Percentiles rank a stretch among this genome's conserved stretches.
These are phyloP conservation scores for Uronychia binucleata DNA, from an alignment of 73 alveolate species.

Conservation along the genomic window DNA sequence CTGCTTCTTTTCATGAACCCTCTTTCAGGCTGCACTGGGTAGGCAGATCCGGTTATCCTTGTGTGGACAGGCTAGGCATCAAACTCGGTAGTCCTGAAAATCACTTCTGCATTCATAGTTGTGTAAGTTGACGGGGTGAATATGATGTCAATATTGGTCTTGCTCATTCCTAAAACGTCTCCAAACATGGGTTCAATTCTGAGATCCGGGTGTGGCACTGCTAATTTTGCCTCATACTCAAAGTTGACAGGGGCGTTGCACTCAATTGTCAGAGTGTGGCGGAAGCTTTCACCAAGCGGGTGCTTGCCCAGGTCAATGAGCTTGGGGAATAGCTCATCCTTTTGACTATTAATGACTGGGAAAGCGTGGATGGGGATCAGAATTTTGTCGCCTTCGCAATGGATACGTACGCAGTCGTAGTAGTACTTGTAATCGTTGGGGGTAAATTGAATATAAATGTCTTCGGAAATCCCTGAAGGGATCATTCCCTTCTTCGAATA, in stretches of 20 bases:
- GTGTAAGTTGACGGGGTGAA: conserved; percentile 86
- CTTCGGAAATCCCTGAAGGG: conserved; percentile 93
- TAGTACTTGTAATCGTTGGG: conserved; percentile 94
- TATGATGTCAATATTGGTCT: conserved; percentile 65
- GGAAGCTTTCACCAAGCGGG: conserved; percentile 78
- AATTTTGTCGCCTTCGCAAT: conserved; percentile 90
- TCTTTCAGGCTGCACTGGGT: conserved; percentile 56
- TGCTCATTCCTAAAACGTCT: conserved; percentile 73
- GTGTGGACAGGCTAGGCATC: conserved; percentile 77
- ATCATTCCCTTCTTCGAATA: conserved; percentile 94
- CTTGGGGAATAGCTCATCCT: conserved; percentile 92
- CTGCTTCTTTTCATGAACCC: conserved; percentile 15
- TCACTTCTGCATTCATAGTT: conserved; percentile 89
- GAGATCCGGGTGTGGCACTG: conserved; percentile 87
- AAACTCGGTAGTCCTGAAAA: conserved; percentile 88
- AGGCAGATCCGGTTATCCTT: conserved; percentile 82
- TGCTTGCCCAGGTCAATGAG: conserved; percentile 89
- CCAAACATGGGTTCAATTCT: conserved; percentile 79
- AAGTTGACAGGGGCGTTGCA: conserved; percentile 91
- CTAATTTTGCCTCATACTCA: conserved; percentile 84
- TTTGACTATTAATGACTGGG: conserved; percentile 90
- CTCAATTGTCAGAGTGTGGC: conserved; percentile 73
- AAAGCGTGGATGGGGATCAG: conserved; percentile 96
- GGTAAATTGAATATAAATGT: conserved; percentile 87
- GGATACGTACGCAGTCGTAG: conserved; percentile 93